Conservation (phyloP, 331 rosid genomes). For the Malus hybrid region DNA sequence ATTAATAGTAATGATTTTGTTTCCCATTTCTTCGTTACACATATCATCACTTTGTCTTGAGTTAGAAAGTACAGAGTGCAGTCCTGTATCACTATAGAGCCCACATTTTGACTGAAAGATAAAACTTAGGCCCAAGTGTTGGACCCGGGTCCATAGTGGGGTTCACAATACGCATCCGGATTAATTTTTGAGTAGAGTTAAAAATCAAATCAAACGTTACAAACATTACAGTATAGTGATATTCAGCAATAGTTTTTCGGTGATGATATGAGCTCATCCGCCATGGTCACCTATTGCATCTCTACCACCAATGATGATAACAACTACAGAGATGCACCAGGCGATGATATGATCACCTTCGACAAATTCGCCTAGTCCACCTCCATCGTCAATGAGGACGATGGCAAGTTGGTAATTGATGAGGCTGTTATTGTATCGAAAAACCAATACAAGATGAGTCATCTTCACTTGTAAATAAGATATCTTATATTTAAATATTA, state of each 20-base stretch:
- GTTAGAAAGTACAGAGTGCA: no score
- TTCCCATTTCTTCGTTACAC: not conserved
- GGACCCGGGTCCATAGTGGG: not conserved
- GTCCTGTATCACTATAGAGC: not conserved
- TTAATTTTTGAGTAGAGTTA: no score
- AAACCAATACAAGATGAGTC: fast-evolving
- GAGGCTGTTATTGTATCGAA: not conserved
- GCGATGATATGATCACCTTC: not conserved
- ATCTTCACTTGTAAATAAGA: no score
- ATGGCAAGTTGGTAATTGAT: not conserved
- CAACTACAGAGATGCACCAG: not conserved
- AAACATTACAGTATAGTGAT: no score
- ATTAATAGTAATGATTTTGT: not conserved
- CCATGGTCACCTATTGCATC: not conserved
- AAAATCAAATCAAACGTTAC: fast-evolving
- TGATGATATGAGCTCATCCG: no score
- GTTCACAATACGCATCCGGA: not conserved
- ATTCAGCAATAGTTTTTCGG: no score
- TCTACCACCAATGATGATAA: not conserved
- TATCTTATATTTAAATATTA: no score
- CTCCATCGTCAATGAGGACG: not conserved
- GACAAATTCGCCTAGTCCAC: not conserved
- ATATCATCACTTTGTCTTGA: no score
- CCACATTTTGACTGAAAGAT: not conserved
- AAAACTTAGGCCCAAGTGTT: not conserved